Conservation (phyloP, 768 basidiomycete species). For the Hypholoma fasciculare region DNA sequence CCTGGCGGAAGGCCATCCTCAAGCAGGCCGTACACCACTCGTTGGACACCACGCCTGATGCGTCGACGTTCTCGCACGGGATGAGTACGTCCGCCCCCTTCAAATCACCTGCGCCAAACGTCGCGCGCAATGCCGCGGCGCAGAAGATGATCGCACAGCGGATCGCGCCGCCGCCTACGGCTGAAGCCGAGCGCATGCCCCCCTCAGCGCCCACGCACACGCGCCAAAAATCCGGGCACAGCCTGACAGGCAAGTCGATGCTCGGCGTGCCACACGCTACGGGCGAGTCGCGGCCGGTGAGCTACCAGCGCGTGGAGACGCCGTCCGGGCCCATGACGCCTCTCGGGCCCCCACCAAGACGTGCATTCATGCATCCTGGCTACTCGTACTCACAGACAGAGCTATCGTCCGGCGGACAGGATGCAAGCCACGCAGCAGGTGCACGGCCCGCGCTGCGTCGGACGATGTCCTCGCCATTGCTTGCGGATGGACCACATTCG, state of each 20-base stretch:
- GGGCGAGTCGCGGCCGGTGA: slow-evolving; percentile 34
- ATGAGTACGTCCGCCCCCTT: slow-evolving; percentile 40
- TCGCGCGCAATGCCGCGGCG: slow-evolving; percentile 17
- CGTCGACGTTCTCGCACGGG: slow-evolving; percentile 46
- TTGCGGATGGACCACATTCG: slow-evolving; percentile 39
- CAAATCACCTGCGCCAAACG: slow-evolving; percentile 27
- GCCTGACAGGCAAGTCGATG: slow-evolving; percentile 23
- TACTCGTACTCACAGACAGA: slow-evolving; percentile 63
- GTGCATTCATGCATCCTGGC: slow-evolving; percentile 44
- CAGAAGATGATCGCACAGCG: slow-evolving; percentile 26
- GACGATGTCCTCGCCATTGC: slow-evolving; percentile 53
- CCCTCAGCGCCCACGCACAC: slow-evolving; percentile 22
- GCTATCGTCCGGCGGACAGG: slow-evolving; percentile 21
- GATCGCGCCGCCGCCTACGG: slow-evolving; percentile 41
- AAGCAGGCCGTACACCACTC: slow-evolving; percentile 81
- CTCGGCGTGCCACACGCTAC: slow-evolving; percentile 24
- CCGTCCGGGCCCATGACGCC: slow-evolving; percentile 61
- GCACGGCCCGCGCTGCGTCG: slow-evolving; percentile 37
- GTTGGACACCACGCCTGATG: slow-evolving; percentile 52
- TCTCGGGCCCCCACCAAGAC: slow-evolving; percentile 66
- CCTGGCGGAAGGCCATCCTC: slow-evolving; percentile 75
- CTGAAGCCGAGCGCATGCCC: slow-evolving; percentile 25
- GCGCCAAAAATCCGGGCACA: slow-evolving; percentile 28
- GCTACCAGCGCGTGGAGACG: slow-evolving; percentile 60
- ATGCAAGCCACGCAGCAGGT: slow-evolving; percentile 9